Percentiles rank a stretch among this genome's conserved stretches.
phyloP scores from a whole-genome alignment of 768 basidiomycete species.

The Chalciporus pseudorubinellus region DNA sequence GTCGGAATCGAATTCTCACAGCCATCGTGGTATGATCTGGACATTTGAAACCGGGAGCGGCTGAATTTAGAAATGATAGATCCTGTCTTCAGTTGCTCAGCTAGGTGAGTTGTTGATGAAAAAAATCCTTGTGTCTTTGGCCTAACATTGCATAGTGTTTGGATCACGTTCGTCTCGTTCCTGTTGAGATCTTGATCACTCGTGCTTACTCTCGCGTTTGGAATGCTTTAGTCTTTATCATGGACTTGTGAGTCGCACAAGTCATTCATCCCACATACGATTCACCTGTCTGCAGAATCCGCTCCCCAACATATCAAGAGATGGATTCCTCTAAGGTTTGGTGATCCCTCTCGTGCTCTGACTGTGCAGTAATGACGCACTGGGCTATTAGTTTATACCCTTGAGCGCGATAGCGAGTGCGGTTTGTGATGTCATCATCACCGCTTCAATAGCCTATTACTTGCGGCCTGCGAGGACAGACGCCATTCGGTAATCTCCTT shows the following conservation, averaged over 20 bases:
- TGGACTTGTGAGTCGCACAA: conserved; percentile 5
- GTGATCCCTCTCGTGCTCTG: background rate
- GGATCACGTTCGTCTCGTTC: conserved; percentile 12
- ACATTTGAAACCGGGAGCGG: too few relatives aligned
- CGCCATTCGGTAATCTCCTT: conserved; percentile 8
- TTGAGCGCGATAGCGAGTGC: conserved; percentile 14
- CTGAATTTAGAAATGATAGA: conserved; percentile 5
- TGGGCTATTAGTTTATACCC: conserved; percentile 3
- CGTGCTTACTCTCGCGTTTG: background rate
- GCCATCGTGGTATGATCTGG: conserved; percentile 12
- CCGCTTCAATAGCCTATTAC: conserved; percentile 12
- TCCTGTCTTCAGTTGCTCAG: conserved; percentile 9
- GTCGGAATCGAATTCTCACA: conserved; percentile 18
- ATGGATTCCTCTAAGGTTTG: conserved; percentile 6
- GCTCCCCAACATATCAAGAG: conserved; percentile 2
- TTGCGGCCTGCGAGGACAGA: conserved; percentile 12
- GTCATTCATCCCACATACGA: too few relatives aligned
- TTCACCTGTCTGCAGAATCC: conserved; percentile 7
- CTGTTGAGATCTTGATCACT: background rate
- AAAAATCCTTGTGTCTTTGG: background rate
- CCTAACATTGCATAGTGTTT: conserved; percentile 4
- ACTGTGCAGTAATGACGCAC: background rate
- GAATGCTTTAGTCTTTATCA: background rate
- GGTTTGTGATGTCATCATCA: conserved; percentile 22
- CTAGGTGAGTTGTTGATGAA: conserved; percentile 7